phyloP scores from a whole-genome alignment of 257 asterid genomes.

The Lycium ferocissimum region DNA sequence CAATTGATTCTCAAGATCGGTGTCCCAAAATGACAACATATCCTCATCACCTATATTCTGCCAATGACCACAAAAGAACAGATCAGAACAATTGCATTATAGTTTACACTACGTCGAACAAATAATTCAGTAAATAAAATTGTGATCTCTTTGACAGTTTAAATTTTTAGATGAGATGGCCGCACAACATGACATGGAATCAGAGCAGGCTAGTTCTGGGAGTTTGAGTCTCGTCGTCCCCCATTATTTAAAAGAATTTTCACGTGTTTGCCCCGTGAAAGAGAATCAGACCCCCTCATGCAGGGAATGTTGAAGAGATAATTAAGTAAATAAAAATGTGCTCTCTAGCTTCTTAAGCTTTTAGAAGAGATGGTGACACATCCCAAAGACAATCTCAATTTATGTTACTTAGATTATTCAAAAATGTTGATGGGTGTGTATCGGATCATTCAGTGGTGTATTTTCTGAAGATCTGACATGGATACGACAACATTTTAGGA shows the following conservation, averaged over 20 bases:
- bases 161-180: not conserved
- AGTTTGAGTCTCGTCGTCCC: not conserved
- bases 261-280: not conserved
- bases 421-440: no score
- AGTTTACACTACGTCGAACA: not conserved
- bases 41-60: slow-evolving; percentile 55
- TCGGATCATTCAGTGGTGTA: no score
- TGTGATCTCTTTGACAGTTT: not conserved
- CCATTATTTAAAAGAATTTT: not conserved
- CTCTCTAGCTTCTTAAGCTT: not conserved
- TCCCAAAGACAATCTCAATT: no score
- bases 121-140: not conserved
- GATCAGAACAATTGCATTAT: not conserved
- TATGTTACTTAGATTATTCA: no score
- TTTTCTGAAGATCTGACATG: no score
- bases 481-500: no score
- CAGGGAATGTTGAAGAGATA: not conserved
- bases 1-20: slow-evolving; percentile 39
- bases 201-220: not conserved
- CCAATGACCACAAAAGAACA: not conserved
- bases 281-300: not conserved
- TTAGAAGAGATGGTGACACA: not conserved
- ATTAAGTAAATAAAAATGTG: no score
- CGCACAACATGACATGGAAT: not conserved
- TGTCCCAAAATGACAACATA: slow-evolving; percentile 51